Base-by-base conservation (phyloP, 2,329 filamentous ascomycete species). In the Clonostachys byssicola region DNA sequence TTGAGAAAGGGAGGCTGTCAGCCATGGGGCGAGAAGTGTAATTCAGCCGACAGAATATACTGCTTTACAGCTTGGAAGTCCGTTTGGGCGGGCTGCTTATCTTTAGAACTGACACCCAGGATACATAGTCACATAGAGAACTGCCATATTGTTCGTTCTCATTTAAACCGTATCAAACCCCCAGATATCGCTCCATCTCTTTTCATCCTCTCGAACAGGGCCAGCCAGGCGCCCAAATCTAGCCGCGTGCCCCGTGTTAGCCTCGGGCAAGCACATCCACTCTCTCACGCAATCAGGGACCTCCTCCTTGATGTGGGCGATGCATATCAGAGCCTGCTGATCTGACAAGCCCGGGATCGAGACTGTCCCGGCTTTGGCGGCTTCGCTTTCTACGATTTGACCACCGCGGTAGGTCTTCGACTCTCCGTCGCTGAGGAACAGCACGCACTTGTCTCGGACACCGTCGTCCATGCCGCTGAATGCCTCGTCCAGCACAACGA, bases 241-340 rank as follows among this genome's bases (percentile, higher is more conserved):
- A 10, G 86, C 83, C 14, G 76, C 66, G 34, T 60, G 56, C 2
- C 79, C 78, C 2, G 81, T 81, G 46, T 85, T 87, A 5, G 85
- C 77, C 65, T 92, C 87, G 2, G 92, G 91, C 33, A 96, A 71
- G 62, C 89, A 92, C 44, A 97, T 74, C 86, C 88, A 97, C 61
- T 95, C 83, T 42, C 89, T 72, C 20, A 96, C 80, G 54, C 85
- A 86, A 44, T 86, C 84, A 0, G 94, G 94, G 10, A 97, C 88
- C 65, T 99, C 94, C 57, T 96, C 91, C 52, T 84, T 85, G 51
- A 92, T 77, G 68, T 99, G 94, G 51, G 90, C 94, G 50, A 97
- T 92, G 53, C 92, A 90, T n/a, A 97, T 78, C 46, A 99, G 69
- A 1, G 91, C 91, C 67, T 97, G 92, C 18, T 81, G 65, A 1